phyloP scores from a whole-genome alignment of 1,284 basidiomycete genomes.

The Ceratobasidium theobromae region DNA sequence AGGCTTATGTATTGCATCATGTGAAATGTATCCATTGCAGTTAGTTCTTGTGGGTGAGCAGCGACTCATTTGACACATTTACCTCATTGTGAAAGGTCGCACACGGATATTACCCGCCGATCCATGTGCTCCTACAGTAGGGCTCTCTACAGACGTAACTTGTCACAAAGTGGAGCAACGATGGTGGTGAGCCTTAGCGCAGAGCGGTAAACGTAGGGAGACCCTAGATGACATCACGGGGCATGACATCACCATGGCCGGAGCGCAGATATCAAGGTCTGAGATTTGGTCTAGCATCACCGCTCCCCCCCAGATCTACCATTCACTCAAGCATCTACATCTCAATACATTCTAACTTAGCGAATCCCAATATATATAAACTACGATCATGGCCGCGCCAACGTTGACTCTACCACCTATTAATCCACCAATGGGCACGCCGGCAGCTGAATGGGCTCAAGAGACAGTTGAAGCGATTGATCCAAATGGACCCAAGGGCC shows the following conservation, averaged over 20 bases:
- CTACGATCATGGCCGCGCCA: neutral
- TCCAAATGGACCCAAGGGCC: neutral
- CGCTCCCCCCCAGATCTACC: neutral
- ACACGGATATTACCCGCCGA: no score
- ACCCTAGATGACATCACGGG: neutral
- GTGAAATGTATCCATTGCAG: no score
- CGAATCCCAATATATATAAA: neutral
- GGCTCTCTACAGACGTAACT: no score
- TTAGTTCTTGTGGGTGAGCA: no score
- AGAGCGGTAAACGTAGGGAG: neutral
- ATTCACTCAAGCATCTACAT: neutral
- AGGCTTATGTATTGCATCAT: no score
- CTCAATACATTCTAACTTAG: neutral
- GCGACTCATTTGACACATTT: no score
- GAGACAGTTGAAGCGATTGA: slow-evolving; percentile 23
- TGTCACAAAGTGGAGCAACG: no score
- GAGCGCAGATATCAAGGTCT: neutral
- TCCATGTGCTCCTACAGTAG: no score
- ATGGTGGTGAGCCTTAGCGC: neutral
- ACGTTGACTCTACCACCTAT: neutral
- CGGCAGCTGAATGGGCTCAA: slow-evolving; percentile 28
- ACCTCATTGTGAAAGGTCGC: no score
- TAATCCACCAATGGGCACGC: slow-evolving; percentile 7
- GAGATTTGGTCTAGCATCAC: neutral
- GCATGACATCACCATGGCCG: neutral